These are phyloP conservation scores for Begonia fuchsioides DNA, from an alignment of 306 rosid genomes.

Conservation along the genomic window DNA sequence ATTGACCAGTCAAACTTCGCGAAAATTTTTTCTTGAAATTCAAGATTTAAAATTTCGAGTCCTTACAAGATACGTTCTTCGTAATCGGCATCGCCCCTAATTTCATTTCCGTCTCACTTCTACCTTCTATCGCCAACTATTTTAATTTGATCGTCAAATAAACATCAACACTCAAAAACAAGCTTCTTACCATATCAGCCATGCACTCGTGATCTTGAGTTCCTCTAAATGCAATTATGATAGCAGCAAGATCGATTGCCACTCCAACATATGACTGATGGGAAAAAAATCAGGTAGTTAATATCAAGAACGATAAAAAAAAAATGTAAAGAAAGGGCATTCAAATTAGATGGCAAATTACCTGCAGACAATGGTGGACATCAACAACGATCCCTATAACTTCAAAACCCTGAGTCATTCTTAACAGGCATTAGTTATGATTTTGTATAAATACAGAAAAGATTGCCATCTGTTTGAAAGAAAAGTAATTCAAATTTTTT, in stretches of 20 bases:
- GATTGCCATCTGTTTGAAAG: too few relatives aligned
- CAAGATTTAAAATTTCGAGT: too few relatives aligned
- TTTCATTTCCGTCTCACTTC: background rate
- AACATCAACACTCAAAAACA: background rate
- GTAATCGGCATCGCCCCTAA: background rate
- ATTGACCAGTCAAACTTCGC: too few relatives aligned
- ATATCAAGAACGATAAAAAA: background rate
- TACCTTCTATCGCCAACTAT: background rate
- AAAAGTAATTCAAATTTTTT: too few relatives aligned
- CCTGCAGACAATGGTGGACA: constrained; percentile 89
- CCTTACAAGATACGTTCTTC: too few relatives aligned
- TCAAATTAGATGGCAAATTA: constrained; percentile 9
- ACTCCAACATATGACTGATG: constrained; percentile 82
- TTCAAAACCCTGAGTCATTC: constrained; percentile 70
- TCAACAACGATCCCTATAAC: constrained; percentile 83
- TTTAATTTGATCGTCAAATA: too few relatives aligned
- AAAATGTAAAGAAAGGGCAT: background rate
- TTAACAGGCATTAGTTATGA: constrained; percentile 7
- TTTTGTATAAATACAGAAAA: too few relatives aligned
- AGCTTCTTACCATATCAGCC: constrained; percentile 1
- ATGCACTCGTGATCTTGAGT: constrained; percentile 73
- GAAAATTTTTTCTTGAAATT: too few relatives aligned
- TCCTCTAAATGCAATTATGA: constrained; percentile 89
- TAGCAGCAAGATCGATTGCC: constrained; percentile 60
- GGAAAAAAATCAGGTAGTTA: constrained; percentile 9